Conservation (phyloP, 2,329 filamentous ascomycete species). For the Paramyrothecium sp. region DNA sequence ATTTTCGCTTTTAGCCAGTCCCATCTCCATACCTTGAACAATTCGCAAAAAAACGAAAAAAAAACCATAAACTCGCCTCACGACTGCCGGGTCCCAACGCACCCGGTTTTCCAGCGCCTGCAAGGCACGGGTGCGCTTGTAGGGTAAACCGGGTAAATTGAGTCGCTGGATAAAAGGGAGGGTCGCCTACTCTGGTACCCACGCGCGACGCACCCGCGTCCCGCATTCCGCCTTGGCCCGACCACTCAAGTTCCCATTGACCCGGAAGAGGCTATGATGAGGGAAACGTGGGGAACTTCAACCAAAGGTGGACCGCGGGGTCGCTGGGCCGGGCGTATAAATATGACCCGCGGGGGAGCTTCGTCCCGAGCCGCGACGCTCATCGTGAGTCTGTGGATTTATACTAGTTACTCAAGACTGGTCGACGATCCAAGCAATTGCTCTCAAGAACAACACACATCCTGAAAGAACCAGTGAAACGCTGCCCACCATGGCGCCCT, state of each 20-base stretch:
- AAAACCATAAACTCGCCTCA: slow-evolving; percentile 1
- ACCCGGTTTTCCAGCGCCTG: neutral
- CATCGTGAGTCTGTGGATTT: no score
- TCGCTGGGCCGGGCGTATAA: slow-evolving; percentile 5
- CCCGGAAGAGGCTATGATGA: neutral
- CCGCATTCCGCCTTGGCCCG: neutral
- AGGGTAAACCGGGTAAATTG: slow-evolving; percentile 19
- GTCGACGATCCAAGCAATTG: no score
- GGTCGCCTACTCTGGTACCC: slow-evolving; percentile 5
- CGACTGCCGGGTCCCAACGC: slow-evolving; percentile 1
- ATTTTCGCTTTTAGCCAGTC: neutral
- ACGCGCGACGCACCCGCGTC: neutral
- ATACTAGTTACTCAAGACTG: no score
- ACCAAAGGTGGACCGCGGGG: neutral
- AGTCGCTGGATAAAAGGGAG: slow-evolving; percentile 19
- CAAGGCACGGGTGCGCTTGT: neutral
- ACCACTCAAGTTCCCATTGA: neutral
- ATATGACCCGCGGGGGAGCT: slow-evolving; percentile 8
- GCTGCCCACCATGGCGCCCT: slow-evolving; percentile 42
- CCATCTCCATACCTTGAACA: neutral
- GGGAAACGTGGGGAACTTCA: neutral
- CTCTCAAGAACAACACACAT: no score
- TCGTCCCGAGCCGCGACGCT: no score
- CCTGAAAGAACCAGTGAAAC: no score
- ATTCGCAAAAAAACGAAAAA: neutral